phyloP scores from a whole-genome alignment of 208 protist genomes.

The Novymonas esmeraldas region DNA sequence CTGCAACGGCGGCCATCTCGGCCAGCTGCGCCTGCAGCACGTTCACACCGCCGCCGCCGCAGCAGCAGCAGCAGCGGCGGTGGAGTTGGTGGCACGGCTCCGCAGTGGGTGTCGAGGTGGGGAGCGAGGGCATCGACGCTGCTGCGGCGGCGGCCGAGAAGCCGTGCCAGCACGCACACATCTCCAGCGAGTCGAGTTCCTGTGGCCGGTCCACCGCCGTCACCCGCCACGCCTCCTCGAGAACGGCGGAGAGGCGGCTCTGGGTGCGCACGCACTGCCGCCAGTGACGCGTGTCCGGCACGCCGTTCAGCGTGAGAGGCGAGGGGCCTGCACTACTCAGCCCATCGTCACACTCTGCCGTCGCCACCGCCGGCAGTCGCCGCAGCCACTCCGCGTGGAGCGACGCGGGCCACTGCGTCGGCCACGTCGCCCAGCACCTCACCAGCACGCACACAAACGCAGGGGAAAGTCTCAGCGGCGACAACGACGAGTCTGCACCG shows the following conservation, averaged over 20 bases:
- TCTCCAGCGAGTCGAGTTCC: constrained; percentile 13
- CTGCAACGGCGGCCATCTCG: not conserved
- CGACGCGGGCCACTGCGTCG: not conserved
- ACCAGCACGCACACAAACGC: constrained; percentile 17
- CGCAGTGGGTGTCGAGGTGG: too few relatives aligned
- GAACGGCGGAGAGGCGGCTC: constrained; percentile 4
- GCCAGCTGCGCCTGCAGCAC: not conserved
- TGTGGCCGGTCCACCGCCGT: not conserved
- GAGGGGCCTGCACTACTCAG: too few relatives aligned
- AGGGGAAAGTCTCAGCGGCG: not conserved
- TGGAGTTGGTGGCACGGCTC: too few relatives aligned
- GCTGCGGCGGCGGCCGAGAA: not conserved
- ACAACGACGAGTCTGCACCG: not conserved
- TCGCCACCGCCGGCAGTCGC: not conserved
- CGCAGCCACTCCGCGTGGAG: constrained; percentile 1
- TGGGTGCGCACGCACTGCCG: not conserved
- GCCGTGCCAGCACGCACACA: constrained; percentile 27
- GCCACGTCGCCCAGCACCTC: constrained; percentile 28
- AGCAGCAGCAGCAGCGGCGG: too few relatives aligned
- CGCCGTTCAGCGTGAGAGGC: too few relatives aligned
- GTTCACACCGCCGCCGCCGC: not conserved
- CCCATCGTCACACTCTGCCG: too few relatives aligned
- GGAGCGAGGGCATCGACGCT: too few relatives aligned
- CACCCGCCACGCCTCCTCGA: constrained; percentile 22
- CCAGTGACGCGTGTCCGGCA: not conserved